Evolutionary conservation across 768 basidiomycete genomes (phyloP), one percentile per base, ranked within the genome.

Genomic region (Phanerodontia chrysosporium): DNA sequence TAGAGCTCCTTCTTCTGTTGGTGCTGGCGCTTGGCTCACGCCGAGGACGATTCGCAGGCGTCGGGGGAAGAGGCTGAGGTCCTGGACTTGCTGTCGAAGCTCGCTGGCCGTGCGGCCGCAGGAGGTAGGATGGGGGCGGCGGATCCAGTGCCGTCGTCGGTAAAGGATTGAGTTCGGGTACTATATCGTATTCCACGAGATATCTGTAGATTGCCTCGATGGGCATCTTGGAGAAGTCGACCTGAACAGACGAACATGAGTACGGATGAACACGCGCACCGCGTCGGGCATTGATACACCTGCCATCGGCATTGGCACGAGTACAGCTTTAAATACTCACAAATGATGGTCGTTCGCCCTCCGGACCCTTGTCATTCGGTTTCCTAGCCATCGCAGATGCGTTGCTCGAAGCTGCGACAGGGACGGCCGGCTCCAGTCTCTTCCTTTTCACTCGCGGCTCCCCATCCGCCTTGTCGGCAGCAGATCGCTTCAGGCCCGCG

Each of bases 141-240:
- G 91, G 91, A 67, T 89, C 87, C 54, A 82, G 78, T 4, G 78
- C 76, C 6, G 81, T 77, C 55, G 86, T 73, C 14, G 92, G 89
- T 13, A 86, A 85, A 21, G 91, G 91, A 62, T 83, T 80, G 48
- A 93, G 80, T 39, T 70, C 67, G 14, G 91, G 91, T 21, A 89
- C 77, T 52, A 92, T 80, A 67, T 90, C 86, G 65, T 83, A 89
- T 57, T 87, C 84, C 18, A 79, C 76, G 59, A 93, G 79, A 70
- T 93, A 93, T 58, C 84, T 83, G 68, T 90, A 81, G 28, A 93
- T 74, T 14, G 81, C 80, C 18, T 80, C 72, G 13, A 77, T 74
- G n/a, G 90, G 82, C 75, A 92, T 77, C 64, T 83, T 83, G 46
- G 78, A 76, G 69, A 93, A 92, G 67, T 92, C 88, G 64, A 92